These are phyloP conservation scores for Mesembryanthemum crystallinum DNA, from an alignment of 148 eudicot species.

Conservation along the genomic window DNA sequence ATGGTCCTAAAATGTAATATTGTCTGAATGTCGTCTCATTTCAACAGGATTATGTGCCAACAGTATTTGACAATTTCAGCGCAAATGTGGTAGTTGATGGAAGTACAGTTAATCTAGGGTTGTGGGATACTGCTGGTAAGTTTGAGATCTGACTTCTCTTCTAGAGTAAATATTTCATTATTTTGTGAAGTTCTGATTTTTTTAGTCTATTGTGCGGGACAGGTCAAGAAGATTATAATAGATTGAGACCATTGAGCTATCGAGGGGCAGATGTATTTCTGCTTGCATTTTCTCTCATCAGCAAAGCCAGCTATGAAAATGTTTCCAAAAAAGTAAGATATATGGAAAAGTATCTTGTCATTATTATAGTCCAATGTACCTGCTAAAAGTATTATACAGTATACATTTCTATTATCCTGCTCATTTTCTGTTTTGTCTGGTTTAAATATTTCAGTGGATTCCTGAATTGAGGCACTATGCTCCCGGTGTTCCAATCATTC, in stretches of 20 bases:
- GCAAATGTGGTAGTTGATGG: conserved; percentile 57
- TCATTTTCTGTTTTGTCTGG: conserved; percentile 13
- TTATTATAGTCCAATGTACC: background rate
- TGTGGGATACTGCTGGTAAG: conserved; percentile 57
- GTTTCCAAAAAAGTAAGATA: conserved; percentile 45
- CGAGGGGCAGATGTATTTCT: conserved; percentile 52
- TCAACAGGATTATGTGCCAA: conserved; percentile 51
- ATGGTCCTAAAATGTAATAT: background rate
- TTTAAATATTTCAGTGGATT: conserved; percentile 39
- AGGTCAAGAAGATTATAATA: conserved; percentile 56
- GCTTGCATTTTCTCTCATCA: conserved; percentile 53
- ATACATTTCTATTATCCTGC: background rate
- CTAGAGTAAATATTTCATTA: background rate
- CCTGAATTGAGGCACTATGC: conserved; percentile 90
- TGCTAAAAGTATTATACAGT: background rate
- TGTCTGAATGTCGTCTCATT: conserved; percentile 1
- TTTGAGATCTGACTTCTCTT: background rate
- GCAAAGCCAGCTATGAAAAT: conserved; percentile 55
- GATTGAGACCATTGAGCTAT: conserved; percentile 52
- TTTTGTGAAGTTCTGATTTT: conserved; percentile 11
- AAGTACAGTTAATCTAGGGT: conserved; percentile 46
- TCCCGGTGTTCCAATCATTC: conserved; percentile 80
- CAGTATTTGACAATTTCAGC: conserved; percentile 53
- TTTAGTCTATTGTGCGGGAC: background rate
- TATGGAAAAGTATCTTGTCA: background rate